Conservation (phyloP, 768 basidiomycete species). For the Boletus fagicola region DNA sequence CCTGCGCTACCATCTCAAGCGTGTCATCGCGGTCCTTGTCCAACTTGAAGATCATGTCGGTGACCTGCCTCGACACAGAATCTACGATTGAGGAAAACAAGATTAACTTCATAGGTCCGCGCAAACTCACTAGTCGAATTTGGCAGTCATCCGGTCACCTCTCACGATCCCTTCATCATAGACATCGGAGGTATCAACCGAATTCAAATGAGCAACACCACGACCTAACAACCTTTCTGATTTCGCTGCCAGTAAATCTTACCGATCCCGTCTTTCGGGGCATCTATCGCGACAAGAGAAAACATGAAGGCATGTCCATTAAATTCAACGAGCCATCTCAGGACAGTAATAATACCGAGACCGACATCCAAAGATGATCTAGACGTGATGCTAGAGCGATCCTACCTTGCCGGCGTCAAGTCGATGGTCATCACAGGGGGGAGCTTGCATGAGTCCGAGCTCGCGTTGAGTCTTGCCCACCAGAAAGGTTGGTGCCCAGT, state of each 20-base stretch:
- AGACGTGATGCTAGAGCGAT: conserved; percentile 52
- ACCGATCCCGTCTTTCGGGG: conserved; percentile 60
- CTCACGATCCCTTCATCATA: conserved; percentile 12
- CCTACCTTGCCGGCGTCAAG: conserved; percentile 57
- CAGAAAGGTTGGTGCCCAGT: conserved; percentile 42
- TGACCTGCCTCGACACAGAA: neutral
- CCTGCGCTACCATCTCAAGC: too few species aligned
- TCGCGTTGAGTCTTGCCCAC: conserved; percentile 60
- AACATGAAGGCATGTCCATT: conserved; percentile 45
- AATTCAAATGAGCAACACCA: neutral
- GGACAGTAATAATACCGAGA: neutral
- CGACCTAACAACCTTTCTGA: neutral
- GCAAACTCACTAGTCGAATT: neutral
- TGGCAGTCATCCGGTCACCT: too few species aligned
- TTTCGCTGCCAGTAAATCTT: conserved; percentile 42
- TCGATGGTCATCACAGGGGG: conserved; percentile 78
- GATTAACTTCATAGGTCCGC: conserved; percentile 36
- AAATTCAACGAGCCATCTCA: neutral
- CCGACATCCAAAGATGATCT: conserved; percentile 53
- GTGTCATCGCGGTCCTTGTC: too few species aligned
- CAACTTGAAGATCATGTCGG: conserved; percentile 5
- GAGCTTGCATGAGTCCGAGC: conserved; percentile 58
- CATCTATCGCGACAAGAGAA: conserved; percentile 45
- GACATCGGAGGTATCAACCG: conserved; percentile 40
- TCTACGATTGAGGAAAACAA: conserved; percentile 10